Base-by-base conservation (phyloP, 257 asterid species). In the Misopates orontium region DNA sequence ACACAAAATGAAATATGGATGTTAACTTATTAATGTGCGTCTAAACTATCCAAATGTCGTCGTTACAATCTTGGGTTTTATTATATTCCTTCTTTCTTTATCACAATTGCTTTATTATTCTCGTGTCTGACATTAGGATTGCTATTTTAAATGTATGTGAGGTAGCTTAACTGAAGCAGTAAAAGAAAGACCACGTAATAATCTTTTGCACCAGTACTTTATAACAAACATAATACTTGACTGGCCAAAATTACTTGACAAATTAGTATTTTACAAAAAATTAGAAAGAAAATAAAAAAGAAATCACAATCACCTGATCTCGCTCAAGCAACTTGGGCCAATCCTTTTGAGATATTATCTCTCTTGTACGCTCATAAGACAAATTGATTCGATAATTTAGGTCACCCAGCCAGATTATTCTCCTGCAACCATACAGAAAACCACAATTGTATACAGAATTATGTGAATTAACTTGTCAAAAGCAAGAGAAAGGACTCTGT, bases 401-500 rank as follows among this genome's bases (percentile, higher is more conserved):
- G 79, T 94, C 99, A 25, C 99, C 99, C 11, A 94, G 75, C 96
- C 97, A 90, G 71, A 94, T 86, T 58, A 90, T 78, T 80, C 91
- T 87, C 96, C 99, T 94, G 87, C 72, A 79, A 45, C 56, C 68
- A 70, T 22, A 69, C 55, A 61, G 12, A 28, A 24, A 44, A 18
- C 15, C 20, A 56, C 51, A 62, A 31, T 50, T 32, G 41, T 67
- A 36, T 36, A 36, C 8, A 36, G 11, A 8, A 36, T 22, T 22
- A 44, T 42, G 45, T 8, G 11, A 53, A 41, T 19, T 42, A 36
- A 47, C 68, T 56, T 11, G 64, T 50, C 39, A 31, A 59, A n/a
- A 36, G 42, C 15, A 28, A 70, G 54, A 53, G 17, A 64, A 25
- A 39, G 24, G 24, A 10, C 53, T 22, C 17, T 53, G n/a, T n/a